Evolutionary conservation across 495 filamentous ascomycete genomes (phyloP).

Genomic region (Sabuloglossum arenarium): DNA sequence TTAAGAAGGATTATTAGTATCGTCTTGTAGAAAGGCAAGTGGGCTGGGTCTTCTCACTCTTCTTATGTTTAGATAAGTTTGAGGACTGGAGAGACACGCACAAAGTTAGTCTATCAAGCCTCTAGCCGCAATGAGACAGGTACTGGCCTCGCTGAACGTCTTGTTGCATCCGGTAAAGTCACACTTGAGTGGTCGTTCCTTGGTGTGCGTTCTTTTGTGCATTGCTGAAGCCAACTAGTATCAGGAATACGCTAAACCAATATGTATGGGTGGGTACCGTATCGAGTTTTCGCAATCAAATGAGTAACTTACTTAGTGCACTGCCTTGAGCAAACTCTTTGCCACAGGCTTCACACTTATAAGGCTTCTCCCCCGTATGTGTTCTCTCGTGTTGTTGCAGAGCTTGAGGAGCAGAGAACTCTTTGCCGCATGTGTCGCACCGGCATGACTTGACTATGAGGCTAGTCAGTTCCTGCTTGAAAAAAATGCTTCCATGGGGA

Average conservation of each 20-base stretch:
- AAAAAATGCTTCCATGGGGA: background rate
- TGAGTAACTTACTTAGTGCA: constrained; percentile 3
- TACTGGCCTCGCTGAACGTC: constrained; percentile 6
- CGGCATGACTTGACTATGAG: constrained; percentile 32
- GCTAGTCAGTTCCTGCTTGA: background rate
- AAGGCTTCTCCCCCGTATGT: constrained; percentile 38
- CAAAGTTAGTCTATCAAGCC: background rate
- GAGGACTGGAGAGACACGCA: constrained; percentile 2
- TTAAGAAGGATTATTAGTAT: background rate
- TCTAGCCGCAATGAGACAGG: background rate
- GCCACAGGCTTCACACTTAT: constrained; percentile 11
- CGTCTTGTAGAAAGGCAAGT: background rate
- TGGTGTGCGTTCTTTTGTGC: constrained; percentile 37
- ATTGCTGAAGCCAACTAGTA: constrained; percentile 3
- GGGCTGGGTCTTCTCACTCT: constrained; percentile 2
- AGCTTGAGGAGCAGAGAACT: constrained; percentile 37
- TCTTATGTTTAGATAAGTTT: constrained; percentile 8
- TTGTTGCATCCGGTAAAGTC: constrained; percentile 6
- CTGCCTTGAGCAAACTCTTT: constrained; percentile 6
- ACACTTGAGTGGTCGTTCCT: constrained; percentile 24
- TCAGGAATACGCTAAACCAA: background rate
- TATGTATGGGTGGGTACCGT: background rate
- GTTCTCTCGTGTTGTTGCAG: constrained; percentile 38
- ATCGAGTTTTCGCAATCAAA: background rate
- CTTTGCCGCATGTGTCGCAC: constrained; percentile 30